Conservation (phyloP, 164 flowering plant genomes). For the Protea cynaroides region DNA sequence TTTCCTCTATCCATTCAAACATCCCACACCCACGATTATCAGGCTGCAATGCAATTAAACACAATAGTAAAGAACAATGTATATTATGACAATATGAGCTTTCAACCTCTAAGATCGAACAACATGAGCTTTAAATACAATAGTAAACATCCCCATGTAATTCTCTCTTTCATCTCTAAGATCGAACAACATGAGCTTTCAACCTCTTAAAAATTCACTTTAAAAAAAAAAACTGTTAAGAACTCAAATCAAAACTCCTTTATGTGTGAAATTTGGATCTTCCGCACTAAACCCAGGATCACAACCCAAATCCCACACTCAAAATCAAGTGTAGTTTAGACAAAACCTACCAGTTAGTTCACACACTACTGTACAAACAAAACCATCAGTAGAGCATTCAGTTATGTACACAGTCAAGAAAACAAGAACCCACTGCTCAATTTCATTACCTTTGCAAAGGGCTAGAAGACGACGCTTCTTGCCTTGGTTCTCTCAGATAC, state of each 20-base stretch:
- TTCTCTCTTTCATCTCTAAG: no score
- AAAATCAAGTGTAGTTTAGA: neutral
- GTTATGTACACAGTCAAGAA: slow-evolving; percentile 15
- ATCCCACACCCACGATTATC: no score
- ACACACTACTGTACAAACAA: slow-evolving; percentile 22
- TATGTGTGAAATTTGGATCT: slow-evolving; percentile 19
- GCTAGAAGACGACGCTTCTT: slow-evolving; percentile 51
- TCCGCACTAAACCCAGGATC: slow-evolving; percentile 22
- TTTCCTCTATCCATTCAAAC: no score
- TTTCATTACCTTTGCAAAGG: slow-evolving; percentile 9
- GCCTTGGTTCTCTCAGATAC: slow-evolving; percentile 80
- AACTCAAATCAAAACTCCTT: neutral
- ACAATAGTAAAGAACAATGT: no score
- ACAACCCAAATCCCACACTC: slow-evolving; percentile 22
- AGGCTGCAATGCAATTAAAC: no score
- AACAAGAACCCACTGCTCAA: neutral
- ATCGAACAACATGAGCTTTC: no score
- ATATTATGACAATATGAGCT: no score
- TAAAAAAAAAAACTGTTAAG: neutral
- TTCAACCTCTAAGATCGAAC: no score
- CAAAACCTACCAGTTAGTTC: neutral
- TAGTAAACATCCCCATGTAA: no score
- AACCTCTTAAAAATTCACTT: no score
- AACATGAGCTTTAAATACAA: no score
- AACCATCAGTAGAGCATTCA: neutral